phyloP scores from a whole-genome alignment of 2,329 filamentous ascomycete genomes.

The Orbilia javanica region DNA sequence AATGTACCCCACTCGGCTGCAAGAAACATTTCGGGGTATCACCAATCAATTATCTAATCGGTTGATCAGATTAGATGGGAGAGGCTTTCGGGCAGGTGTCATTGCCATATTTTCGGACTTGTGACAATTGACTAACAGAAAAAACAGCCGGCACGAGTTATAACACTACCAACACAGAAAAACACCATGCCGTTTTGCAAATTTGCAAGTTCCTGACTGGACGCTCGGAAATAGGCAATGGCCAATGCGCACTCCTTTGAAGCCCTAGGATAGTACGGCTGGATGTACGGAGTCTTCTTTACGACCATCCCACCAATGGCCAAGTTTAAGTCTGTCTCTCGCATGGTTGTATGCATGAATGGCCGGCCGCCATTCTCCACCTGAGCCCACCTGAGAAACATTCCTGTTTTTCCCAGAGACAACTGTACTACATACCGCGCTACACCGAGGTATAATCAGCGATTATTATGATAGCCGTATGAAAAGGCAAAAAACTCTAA shows the following conservation, averaged over 20 bases:
- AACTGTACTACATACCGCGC: constrained; percentile 24
- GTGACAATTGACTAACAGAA: background rate
- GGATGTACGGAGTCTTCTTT: constrained; percentile 17
- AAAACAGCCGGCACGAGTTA: constrained; percentile 4
- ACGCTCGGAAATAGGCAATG: background rate
- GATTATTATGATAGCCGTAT: constrained; percentile 16
- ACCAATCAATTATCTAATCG: constrained; percentile 58
- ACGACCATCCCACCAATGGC: constrained; percentile 23
- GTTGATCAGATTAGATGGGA: constrained; percentile 58
- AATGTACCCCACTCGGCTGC: constrained; percentile 37
- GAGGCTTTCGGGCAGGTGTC: constrained; percentile 37
- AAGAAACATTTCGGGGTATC: constrained; percentile 22
- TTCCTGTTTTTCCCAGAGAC: constrained; percentile 23
- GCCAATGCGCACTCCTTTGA: constrained; percentile 2
- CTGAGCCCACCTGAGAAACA: constrained; percentile 28
- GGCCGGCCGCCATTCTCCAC: constrained; percentile 28
- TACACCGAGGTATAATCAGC: constrained; percentile 44
- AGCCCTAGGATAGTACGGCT: constrained; percentile 1
- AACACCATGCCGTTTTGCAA: background rate
- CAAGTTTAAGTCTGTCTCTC: constrained; percentile 28
- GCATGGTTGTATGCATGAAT: constrained; percentile 46
- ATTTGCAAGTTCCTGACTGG: background rate
- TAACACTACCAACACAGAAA: constrained; percentile 41
- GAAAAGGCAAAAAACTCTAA: constrained; percentile 23
- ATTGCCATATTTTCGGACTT: background rate